A percentile compares a stretch with the other conserved stretches of the same genome.
phyloP scores from a whole-genome alignment of 208 protist species.

The Acanthamoeba triangularis region DNA sequence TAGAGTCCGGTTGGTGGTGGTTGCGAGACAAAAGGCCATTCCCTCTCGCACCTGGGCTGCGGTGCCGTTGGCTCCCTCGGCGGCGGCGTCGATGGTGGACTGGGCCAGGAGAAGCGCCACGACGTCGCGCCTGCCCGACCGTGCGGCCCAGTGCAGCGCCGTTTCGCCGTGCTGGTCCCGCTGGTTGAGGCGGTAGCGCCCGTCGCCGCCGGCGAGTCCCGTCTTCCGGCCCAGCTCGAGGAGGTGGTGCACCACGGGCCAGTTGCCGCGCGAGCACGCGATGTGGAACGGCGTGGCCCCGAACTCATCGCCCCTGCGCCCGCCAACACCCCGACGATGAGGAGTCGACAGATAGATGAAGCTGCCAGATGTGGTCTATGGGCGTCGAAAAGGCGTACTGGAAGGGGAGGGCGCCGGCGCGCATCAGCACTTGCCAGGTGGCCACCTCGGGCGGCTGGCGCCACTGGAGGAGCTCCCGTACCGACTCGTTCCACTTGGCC shows the following conservation, averaged over 20 bases:
- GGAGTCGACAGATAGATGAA: no score
- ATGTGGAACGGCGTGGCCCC: constrained; percentile 33
- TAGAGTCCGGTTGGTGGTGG: no score
- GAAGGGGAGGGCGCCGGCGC: background rate
- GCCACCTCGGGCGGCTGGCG: background rate
- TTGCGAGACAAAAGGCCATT: background rate
- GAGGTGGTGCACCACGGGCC: constrained; percentile 6
- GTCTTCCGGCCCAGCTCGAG: background rate
- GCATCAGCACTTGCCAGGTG: background rate
- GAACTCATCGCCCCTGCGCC: background rate
- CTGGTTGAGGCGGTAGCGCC: background rate
- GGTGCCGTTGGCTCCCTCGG: background rate
- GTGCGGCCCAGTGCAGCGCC: background rate
- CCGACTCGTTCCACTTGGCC: no score
- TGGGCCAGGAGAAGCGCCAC: background rate
- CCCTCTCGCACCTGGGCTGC: background rate
- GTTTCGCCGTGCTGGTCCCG: background rate
- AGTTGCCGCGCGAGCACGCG: constrained; percentile 40
- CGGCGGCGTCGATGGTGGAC: background rate
- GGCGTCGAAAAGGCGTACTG: background rate
- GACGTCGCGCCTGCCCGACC: background rate
- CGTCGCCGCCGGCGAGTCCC: background rate
- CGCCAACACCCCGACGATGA: no score
- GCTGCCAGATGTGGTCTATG: background rate
- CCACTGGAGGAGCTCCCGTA: background rate